Evolutionary conservation across 164 flowering plant genomes (phyloP).

Genomic region (Malania oleifera): DNA sequence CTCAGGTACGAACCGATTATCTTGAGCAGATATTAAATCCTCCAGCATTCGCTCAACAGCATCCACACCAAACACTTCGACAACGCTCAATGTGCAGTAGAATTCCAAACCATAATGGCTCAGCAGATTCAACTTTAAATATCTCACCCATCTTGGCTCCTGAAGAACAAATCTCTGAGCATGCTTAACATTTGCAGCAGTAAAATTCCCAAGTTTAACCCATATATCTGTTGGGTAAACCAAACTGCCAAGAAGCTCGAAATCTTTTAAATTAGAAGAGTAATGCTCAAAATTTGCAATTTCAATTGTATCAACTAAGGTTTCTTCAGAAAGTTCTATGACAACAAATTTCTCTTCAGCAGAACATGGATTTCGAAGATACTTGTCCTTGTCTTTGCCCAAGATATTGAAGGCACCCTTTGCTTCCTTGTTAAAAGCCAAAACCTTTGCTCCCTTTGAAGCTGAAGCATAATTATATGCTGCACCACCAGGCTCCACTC

Average conservation of each 20-base stretch:
- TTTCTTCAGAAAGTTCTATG: slow-evolving; percentile 95
- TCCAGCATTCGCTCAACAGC: slow-evolving; percentile 95
- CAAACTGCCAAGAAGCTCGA: slow-evolving; percentile 78
- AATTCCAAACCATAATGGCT: slow-evolving; percentile 94
- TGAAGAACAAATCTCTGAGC: slow-evolving; percentile 73
- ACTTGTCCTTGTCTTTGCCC: slow-evolving; percentile 85
- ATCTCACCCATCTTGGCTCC: slow-evolving; percentile 93
- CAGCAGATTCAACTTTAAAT: slow-evolving; percentile 64
- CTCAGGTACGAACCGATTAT: slow-evolving; percentile 27
- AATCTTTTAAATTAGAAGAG: slow-evolving; percentile 85
- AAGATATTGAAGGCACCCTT: slow-evolving; percentile 85
- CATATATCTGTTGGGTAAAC: slow-evolving; percentile 84
- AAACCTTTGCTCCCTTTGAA: slow-evolving; percentile 91
- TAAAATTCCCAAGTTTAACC: slow-evolving; percentile 75
- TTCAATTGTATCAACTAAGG: slow-evolving; percentile 72
- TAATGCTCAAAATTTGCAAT: slow-evolving; percentile 94
- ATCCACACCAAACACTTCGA: slow-evolving; percentile 95
- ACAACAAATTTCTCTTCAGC: slow-evolving; percentile 85
- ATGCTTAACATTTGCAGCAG: slow-evolving; percentile 76
- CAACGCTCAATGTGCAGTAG: slow-evolving; percentile 81
- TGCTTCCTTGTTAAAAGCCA: slow-evolving; percentile 86
- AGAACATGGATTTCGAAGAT: slow-evolving; percentile 94
- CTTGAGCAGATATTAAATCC: slow-evolving; percentile 73
- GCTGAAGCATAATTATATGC: slow-evolving; percentile 93
- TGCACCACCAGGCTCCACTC: slow-evolving; percentile 79